A percentile compares a stretch with the other conserved stretches of the same genome.
Evolutionary conservation across 2,329 filamentous ascomycete species (phyloP).

Genomic region (Aspergillus pseudoterreus): DNA sequence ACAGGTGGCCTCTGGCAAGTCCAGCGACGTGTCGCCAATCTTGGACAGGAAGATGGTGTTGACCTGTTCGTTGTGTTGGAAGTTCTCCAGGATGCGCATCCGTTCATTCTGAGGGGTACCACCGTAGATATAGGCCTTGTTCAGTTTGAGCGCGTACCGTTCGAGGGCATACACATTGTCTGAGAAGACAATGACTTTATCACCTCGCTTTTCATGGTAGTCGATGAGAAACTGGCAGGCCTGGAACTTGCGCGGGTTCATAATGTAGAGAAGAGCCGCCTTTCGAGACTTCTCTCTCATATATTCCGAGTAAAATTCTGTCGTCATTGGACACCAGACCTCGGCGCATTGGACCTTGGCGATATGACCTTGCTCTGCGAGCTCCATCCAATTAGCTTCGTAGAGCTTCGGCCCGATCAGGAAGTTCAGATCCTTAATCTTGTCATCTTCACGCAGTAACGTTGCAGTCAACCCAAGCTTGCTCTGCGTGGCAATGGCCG

Average conservation of each 20-base stretch:
- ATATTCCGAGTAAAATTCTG: conserved; percentile 96
- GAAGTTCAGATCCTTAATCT: conserved; percentile 96
- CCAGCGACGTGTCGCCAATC: conserved; percentile 96
- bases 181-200: conserved; percentile 98
- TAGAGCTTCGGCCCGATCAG: conserved; percentile 96
- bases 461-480: conserved; percentile 95
- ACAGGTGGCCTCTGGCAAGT: conserved; percentile 92
- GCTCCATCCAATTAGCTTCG: conserved; percentile 98
- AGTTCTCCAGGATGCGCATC: conserved; percentile 83
- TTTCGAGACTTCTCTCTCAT: conserved; percentile 67
- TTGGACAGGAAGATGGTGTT: conserved; percentile 96
- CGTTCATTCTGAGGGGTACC: conserved; percentile 83
- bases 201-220: conserved; percentile 89
- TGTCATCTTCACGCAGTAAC: conserved; percentile 91
- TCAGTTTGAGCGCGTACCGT: conserved; percentile 76
- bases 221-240: conserved; percentile 98
- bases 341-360: conserved; percentile 96
- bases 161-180: conserved; percentile 94
- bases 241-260: conserved; percentile 97
- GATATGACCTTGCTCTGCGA: conserved; percentile 94
- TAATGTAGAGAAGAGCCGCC: conserved; percentile 75
- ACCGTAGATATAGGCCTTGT: conserved; percentile 88
- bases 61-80: conserved; percentile 84
- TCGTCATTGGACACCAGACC: conserved; percentile 99
- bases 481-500: conserved; percentile 87